Evolutionary conservation across 805 yeast genomes (phyloP).

Genomic region (Cyberlindnera suaveolens): DNA sequence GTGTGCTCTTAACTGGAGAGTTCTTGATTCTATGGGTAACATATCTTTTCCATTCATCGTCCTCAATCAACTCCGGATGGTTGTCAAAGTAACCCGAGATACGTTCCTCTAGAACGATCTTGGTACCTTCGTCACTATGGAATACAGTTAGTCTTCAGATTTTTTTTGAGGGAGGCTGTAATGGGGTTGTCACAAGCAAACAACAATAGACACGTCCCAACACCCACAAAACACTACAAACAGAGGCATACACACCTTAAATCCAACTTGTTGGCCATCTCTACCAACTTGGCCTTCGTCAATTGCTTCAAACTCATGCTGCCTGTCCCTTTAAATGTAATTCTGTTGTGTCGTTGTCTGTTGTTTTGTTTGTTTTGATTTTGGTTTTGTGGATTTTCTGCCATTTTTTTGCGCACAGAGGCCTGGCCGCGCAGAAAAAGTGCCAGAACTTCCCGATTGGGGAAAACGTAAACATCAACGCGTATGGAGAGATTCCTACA

Average conservation of each 20-base stretch:
- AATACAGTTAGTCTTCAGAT: conserved; percentile 4
- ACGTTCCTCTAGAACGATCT: conserved; percentile 25
- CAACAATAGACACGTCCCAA: not conserved
- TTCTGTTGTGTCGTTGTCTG: conserved; percentile 1
- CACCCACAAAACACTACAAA: conserved; percentile 2
- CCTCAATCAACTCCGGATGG: conserved; percentile 26
- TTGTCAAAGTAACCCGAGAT: conserved; percentile 22
- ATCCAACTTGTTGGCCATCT: conserved; percentile 30
- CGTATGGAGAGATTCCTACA: not conserved
- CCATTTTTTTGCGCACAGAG: not conserved
- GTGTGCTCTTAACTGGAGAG: conserved; percentile 23
- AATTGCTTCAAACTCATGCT: conserved; percentile 28
- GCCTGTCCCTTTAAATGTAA: not conserved
- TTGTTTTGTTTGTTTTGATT: conserved; percentile 6
- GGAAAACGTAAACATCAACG: conserved; percentile 18
- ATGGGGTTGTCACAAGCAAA: not conserved
- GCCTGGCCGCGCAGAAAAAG: not conserved
- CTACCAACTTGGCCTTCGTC: conserved; percentile 32
- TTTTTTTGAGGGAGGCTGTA: no score
- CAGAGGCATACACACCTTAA: conserved; percentile 25
- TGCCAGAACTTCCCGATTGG: conserved; percentile 6
- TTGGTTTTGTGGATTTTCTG: not conserved
- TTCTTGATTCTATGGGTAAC: conserved; percentile 22
- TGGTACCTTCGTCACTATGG: conserved; percentile 25
- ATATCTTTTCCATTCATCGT: conserved; percentile 19